Conservation (phyloP, 345 rosid species). For the Arabis alpina region DNA sequence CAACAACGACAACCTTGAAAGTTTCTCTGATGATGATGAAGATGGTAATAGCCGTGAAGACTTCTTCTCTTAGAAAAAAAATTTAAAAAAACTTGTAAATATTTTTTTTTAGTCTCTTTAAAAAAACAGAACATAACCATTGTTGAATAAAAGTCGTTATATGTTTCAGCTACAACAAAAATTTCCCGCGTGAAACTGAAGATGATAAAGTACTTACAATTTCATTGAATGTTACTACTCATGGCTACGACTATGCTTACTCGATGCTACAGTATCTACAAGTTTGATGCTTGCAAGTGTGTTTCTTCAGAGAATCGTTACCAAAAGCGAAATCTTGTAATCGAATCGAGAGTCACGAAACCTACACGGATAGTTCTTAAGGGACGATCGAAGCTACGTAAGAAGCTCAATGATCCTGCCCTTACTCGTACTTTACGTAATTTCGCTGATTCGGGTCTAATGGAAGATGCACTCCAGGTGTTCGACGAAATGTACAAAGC, state of each 20-base stretch:
- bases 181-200: slow-evolving; percentile 44
- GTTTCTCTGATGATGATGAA: slow-evolving; percentile 48
- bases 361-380: not conserved
- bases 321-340: slow-evolving; percentile 18
- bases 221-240: not conserved
- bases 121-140: not conserved
- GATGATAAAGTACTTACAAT: not conserved
- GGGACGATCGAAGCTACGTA: slow-evolving; percentile 1
- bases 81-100: slow-evolving; percentile 32
- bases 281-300: slow-evolving; percentile 30
- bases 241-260: slow-evolving; percentile 45
- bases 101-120: not conserved
- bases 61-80: slow-evolving; percentile 40
- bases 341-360: slow-evolving; percentile 39
- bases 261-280: slow-evolving; percentile 37
- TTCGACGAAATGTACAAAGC: slow-evolving; percentile 65
- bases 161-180: not conserved
- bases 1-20: slow-evolving; percentile 46
- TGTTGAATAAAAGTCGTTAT: slow-evolving; percentile 4
- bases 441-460: slow-evolving; percentile 47
- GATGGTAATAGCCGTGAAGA: slow-evolving; percentile 50
- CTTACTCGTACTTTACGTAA: slow-evolving; percentile 42
- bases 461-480: slow-evolving; percentile 62
- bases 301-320: slow-evolving; percentile 36
- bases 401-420: slow-evolving; percentile 25